These are phyloP conservation scores for Solanum stenotomum DNA, from an alignment of 257 asterid species.

Conservation along the genomic window DNA sequence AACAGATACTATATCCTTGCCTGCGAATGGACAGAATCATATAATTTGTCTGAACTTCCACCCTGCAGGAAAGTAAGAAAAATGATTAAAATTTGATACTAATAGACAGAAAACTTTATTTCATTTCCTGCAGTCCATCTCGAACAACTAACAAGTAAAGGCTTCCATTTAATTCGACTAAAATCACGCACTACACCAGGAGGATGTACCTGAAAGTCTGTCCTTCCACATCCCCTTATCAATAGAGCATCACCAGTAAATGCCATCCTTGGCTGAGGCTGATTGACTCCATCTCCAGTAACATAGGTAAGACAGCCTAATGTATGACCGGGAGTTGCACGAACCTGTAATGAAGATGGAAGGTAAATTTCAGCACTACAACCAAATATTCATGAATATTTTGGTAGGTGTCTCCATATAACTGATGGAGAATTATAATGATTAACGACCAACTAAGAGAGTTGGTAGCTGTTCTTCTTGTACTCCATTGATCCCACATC, in stretches of 20 bases:
- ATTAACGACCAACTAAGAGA: background rate
- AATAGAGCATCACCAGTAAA: conserved; percentile 89
- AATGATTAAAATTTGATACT: background rate
- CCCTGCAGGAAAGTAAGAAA: conserved; percentile 46
- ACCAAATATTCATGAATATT: background rate
- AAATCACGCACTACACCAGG: background rate
- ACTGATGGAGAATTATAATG: background rate
- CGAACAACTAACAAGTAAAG: background rate
- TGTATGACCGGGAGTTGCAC: conserved; percentile 96
- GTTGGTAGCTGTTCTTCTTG: background rate
- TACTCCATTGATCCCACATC: background rate
- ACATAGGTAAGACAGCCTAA: conserved; percentile 86
- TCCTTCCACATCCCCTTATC: conserved; percentile 96
- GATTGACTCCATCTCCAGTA: conserved; percentile 75
- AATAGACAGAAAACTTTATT: background rate
- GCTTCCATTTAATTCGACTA: background rate
- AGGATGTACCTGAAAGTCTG: conserved; percentile 85
- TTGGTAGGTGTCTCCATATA: background rate
- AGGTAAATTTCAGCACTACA: background rate
- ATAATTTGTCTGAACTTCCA: conserved; percentile 84
- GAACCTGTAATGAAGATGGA: conserved; percentile 42
- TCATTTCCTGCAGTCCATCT: background rate
- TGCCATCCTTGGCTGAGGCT: conserved; percentile 87
- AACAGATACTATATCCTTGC: conserved; percentile 24
- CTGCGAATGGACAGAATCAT: conserved; percentile 90